phyloP scores from a whole-genome alignment of 2,329 filamentous ascomycete species.

The Cordyceps fumosorosea region DNA sequence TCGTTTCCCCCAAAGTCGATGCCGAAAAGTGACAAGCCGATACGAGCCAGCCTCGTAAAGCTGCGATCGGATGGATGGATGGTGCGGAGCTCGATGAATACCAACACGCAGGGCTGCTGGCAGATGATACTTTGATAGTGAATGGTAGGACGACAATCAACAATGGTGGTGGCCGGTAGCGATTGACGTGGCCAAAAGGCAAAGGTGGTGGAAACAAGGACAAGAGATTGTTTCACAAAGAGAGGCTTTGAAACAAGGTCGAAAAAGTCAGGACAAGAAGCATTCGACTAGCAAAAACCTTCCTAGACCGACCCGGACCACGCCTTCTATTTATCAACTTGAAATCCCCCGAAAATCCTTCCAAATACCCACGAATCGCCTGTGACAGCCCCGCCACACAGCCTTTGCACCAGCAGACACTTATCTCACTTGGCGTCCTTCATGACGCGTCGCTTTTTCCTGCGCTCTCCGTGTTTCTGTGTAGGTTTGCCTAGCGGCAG shows the following conservation, averaged over 20 bases:
- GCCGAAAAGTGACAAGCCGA: slow-evolving; percentile 6
- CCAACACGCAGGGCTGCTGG: background rate
- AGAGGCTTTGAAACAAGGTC: slow-evolving; percentile 1
- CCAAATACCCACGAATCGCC: background rate
- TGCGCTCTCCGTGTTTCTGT: background rate
- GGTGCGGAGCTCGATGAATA: slow-evolving; percentile 1
- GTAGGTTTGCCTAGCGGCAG: slow-evolving; percentile 10
- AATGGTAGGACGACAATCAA: background rate
- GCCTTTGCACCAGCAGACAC: slow-evolving; percentile 8
- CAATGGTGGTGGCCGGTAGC: background rate
- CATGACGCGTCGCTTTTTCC: slow-evolving; percentile 11
- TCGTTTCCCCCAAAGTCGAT: background rate
- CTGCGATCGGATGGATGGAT: background rate
- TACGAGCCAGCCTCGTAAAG: background rate
- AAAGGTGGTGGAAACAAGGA: background rate
- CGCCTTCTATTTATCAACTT: slow-evolving; percentile 4
- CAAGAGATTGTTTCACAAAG: background rate
- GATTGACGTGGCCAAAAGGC: background rate
- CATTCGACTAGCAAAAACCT: background rate
- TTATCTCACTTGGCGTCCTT: slow-evolving; percentile 8
- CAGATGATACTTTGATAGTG: background rate
- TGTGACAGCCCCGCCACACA: slow-evolving; percentile 10
- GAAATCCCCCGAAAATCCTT: background rate
- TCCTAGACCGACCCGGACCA: background rate
- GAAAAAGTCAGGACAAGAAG: background rate